phyloP scores from a whole-genome alignment of 768 basidiomycete species.

The Termitomyces titanicus region DNA sequence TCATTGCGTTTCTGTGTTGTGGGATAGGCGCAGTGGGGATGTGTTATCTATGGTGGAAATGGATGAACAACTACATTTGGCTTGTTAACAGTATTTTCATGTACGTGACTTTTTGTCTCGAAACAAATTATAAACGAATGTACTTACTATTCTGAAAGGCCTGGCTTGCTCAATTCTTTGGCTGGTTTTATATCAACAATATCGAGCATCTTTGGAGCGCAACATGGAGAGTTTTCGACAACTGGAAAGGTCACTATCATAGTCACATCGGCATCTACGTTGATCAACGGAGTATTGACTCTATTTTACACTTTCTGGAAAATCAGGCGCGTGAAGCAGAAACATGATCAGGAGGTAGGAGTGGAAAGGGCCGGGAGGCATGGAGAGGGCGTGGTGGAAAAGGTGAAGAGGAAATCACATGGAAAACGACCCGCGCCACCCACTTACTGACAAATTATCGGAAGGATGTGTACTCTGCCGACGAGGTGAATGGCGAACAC shows the following conservation, averaged over 20 bases:
- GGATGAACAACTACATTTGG: slow-evolving; percentile 59
- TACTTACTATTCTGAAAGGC: slow-evolving; percentile 29
- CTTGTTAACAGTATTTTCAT: slow-evolving; percentile 52
- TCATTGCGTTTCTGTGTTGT: slow-evolving; percentile 54
- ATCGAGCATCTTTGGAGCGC: slow-evolving; percentile 45
- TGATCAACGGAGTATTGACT: slow-evolving; percentile 38
- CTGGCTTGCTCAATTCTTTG: slow-evolving; percentile 53
- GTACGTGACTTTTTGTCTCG: slow-evolving; percentile 27
- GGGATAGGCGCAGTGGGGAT: slow-evolving; percentile 51
- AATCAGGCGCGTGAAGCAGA: slow-evolving; percentile 36
- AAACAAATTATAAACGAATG: neutral
- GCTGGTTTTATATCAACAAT: slow-evolving; percentile 56
- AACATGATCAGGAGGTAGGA: slow-evolving; percentile 39
- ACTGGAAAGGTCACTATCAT: slow-evolving; percentile 44
- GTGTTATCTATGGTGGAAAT: slow-evolving; percentile 58
- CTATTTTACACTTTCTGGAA: slow-evolving; percentile 43
- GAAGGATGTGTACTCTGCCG: neutral
- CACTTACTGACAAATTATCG: neutral
- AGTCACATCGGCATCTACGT: slow-evolving; percentile 37
- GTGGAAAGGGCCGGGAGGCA: slow-evolving; percentile 38
- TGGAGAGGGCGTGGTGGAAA: slow-evolving; percentile 36
- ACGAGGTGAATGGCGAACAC: no score
- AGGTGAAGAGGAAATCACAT: slow-evolving; percentile 15
- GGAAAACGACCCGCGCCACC: neutral
- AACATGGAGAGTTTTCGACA: slow-evolving; percentile 40